phyloP scores from a whole-genome alignment of 805 yeast species.

The Wickerhamiella kurtzmanii region DNA sequence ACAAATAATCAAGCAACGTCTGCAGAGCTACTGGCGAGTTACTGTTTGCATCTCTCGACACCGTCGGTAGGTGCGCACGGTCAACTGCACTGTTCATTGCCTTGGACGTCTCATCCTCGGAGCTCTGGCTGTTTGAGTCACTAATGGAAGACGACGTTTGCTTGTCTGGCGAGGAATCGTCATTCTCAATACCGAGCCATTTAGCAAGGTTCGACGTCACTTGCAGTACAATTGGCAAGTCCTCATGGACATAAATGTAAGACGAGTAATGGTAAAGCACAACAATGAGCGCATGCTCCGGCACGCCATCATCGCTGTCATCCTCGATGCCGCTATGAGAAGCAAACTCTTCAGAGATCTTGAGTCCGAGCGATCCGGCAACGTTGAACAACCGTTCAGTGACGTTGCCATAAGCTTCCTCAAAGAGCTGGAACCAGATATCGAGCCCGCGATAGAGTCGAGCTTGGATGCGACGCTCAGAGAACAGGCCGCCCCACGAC shows the following conservation, averaged over 20 bases:
- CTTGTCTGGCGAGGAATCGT: background rate
- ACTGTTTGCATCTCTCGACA: conserved; percentile 1
- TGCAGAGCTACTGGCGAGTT: conserved; percentile 1
- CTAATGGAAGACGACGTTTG: background rate
- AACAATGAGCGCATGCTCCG: conserved; percentile 20
- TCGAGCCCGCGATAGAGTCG: conserved; percentile 23
- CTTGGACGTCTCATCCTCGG: conserved; percentile 1
- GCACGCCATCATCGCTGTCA: conserved; percentile 13
- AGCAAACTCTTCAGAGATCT: conserved; percentile 13
- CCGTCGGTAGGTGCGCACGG: background rate
- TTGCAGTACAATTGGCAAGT: conserved; percentile 21
- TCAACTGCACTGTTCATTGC: conserved; percentile 2
- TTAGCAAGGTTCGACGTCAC: conserved; percentile 19
- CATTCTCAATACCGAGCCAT: conserved; percentile 12
- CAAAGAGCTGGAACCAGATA: conserved; percentile 22
- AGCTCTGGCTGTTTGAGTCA: background rate
- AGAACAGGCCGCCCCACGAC: conserved; percentile 6
- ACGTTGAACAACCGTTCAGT: conserved; percentile 18
- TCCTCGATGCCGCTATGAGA: conserved; percentile 9
- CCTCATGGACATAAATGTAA: conserved; percentile 22
- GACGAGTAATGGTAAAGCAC: conserved; percentile 22
- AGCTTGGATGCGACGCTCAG: conserved; percentile 19
- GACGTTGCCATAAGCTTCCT: conserved; percentile 19
- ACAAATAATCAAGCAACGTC: conserved; percentile 17
- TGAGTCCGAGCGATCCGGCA: conserved; percentile 14